Percentiles rank a stretch among this genome's conserved stretches.
phyloP scores from a whole-genome alignment of 805 yeast species.

The Teunomyces pallodes region DNA sequence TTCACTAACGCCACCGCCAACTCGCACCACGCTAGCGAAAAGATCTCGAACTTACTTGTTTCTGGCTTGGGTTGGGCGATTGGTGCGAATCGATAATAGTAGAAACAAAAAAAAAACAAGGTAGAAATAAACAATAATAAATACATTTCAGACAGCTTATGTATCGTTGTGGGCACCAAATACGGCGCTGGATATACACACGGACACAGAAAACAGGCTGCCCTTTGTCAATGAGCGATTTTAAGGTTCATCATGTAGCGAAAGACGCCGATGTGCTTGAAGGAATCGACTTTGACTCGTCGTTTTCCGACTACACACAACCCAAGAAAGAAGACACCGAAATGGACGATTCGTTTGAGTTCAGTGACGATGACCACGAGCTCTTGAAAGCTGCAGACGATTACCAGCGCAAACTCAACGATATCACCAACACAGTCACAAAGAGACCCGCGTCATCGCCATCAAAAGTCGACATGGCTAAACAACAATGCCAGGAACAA shows the following conservation, averaged over 20 bases:
- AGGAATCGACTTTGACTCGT: slow-evolving; percentile 8
- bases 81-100: slow-evolving; percentile 40
- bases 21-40: slow-evolving; percentile 41
- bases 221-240: background rate
- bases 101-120: background rate
- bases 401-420: background rate
- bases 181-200: slow-evolving; percentile 3
- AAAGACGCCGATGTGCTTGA: slow-evolving; percentile 3
- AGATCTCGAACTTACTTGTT: slow-evolving; percentile 48
- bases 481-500: background rate
- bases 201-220: background rate
- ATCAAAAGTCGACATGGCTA: background rate
- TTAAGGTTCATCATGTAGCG: background rate
- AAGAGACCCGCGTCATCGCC: background rate
- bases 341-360: slow-evolving; percentile 8
- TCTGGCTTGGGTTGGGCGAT: slow-evolving; percentile 65
- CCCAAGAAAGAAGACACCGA: background rate
- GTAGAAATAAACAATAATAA: background rate
- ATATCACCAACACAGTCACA: background rate
- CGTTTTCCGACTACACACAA: slow-evolving; percentile 4
- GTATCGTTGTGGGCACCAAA: background rate
- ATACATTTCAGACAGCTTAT: background rate
- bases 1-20: slow-evolving; percentile 30
- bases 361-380: slow-evolving; percentile 13
- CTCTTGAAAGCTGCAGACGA: slow-evolving; percentile 10